Evolutionary conservation across 1,284 basidiomycete genomes (phyloP).

Genomic region (Heterobasidion parviporum): DNA sequence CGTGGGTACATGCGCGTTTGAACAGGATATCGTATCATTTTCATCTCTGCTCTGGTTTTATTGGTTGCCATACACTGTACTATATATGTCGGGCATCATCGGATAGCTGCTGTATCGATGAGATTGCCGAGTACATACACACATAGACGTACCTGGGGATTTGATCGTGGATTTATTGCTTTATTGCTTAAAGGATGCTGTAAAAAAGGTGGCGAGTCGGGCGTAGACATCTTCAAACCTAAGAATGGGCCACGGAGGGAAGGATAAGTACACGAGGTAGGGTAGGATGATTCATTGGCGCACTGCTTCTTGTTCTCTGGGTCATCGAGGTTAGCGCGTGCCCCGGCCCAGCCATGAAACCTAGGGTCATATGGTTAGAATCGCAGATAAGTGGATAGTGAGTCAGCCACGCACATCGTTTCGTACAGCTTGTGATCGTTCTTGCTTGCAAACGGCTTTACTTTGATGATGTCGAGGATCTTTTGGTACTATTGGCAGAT

Average conservation of each 20-base stretch:
- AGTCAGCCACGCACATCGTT: conserved; percentile 30
- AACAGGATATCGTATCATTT: too few relatives aligned
- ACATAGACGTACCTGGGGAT: too few relatives aligned
- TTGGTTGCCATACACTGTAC: too few relatives aligned
- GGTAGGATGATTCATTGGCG: conserved; percentile 9
- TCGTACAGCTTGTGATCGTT: conserved; percentile 47
- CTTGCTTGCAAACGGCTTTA: conserved; percentile 46
- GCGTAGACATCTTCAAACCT: conserved; percentile 58
- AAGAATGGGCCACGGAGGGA: conserved; percentile 6
- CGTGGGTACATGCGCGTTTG: too few relatives aligned
- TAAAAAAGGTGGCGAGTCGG: conserved; percentile 44
- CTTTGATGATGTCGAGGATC: conserved; percentile 38
- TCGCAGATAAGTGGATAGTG: not conserved
- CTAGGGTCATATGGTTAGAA: conserved; percentile 20
- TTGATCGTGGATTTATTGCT: not conserved
- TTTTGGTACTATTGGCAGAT: conserved; percentile 35
- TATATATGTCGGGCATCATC: too few relatives aligned
- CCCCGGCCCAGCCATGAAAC: conserved; percentile 70
- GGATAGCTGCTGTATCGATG: too few relatives aligned
- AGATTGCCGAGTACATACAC: too few relatives aligned
- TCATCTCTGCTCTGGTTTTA: too few relatives aligned
- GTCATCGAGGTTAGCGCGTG: conserved; percentile 56
- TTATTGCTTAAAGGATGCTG: conserved; percentile 6
- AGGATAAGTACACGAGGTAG: not conserved
- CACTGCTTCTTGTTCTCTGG: conserved; percentile 59